Evolutionary conservation across 2,329 filamentous ascomycete genomes (phyloP).

Genomic region (Trichoderma sp.): DNA sequence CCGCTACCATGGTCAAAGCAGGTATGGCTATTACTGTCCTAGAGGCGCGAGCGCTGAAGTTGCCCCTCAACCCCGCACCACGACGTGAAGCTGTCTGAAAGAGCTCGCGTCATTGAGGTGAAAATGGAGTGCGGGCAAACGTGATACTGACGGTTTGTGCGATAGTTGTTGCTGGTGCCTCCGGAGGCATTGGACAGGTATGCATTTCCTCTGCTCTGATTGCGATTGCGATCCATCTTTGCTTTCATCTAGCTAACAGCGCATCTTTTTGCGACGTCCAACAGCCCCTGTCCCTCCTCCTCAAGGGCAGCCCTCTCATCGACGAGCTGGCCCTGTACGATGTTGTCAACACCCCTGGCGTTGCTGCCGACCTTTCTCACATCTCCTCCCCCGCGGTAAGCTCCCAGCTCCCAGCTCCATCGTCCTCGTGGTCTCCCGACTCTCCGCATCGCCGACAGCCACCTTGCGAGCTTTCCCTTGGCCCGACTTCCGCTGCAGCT

Average conservation of each 20-base stretch:
- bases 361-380: constrained; percentile 94
- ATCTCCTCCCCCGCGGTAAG: constrained; percentile 84
- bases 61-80: constrained; percentile 22
- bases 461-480: background rate
- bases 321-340: constrained; percentile 96
- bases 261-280: background rate
- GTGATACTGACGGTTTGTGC: constrained; percentile 6
- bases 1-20: constrained; percentile 22
- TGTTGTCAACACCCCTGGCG: constrained; percentile 98
- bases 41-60: background rate
- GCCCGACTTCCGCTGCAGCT: background rate
- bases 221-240: background rate
- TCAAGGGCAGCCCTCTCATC: constrained; percentile 85
- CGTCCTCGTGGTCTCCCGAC: background rate
- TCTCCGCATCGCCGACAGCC: constrained; percentile 18
- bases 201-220: constrained; percentile 28
- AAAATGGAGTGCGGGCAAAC: background rate
- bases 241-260: background rate
- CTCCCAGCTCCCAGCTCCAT: background rate
- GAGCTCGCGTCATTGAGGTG: constrained; percentile 11
- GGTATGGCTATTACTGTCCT: background rate
- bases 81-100: background rate
- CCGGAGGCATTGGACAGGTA: constrained; percentile 98
- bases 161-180: constrained; percentile 83
- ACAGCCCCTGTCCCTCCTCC: constrained; percentile 90